These are phyloP conservation scores for Podila clonocystis DNA, from an alignment of 192 early-diverging fungal species.

Conservation along the genomic window DNA sequence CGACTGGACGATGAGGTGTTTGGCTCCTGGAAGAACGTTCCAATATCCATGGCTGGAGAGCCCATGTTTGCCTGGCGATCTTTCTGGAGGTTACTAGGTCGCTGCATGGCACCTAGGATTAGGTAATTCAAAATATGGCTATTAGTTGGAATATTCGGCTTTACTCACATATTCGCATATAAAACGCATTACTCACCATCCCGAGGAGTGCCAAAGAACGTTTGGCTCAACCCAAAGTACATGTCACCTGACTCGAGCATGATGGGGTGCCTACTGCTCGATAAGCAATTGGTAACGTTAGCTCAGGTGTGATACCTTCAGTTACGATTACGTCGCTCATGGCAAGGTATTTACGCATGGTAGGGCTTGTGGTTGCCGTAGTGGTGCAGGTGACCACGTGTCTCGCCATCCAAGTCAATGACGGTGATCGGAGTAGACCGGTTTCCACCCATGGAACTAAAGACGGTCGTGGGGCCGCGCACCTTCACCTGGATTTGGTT, in stretches of 20 bases:
- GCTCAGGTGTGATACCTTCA: too few relatives aligned
- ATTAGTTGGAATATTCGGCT: neutral
- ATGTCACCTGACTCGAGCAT: constrained; percentile 1
- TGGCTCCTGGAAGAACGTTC: neutral
- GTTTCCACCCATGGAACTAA: neutral
- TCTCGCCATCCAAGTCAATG: neutral
- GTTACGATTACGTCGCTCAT: neutral
- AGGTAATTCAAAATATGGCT: neutral
- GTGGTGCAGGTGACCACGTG: neutral
- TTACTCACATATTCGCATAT: neutral
- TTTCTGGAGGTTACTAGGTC: neutral
- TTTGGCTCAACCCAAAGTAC: neutral
- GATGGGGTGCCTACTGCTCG: neutral
- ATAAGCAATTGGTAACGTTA: too few relatives aligned
- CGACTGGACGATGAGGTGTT: neutral
- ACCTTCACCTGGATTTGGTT: neutral
- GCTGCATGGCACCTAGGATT: too few relatives aligned
- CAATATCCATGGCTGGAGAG: neutral
- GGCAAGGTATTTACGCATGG: neutral
- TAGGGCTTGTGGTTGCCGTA: neutral
- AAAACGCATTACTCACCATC: neutral
- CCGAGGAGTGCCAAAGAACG: neutral
- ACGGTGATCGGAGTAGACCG: neutral
- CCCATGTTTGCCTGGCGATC: neutral
- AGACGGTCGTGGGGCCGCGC: neutral